phyloP scores from a whole-genome alignment of 352 stramenopile species.

The Phytophthora sp. region DNA sequence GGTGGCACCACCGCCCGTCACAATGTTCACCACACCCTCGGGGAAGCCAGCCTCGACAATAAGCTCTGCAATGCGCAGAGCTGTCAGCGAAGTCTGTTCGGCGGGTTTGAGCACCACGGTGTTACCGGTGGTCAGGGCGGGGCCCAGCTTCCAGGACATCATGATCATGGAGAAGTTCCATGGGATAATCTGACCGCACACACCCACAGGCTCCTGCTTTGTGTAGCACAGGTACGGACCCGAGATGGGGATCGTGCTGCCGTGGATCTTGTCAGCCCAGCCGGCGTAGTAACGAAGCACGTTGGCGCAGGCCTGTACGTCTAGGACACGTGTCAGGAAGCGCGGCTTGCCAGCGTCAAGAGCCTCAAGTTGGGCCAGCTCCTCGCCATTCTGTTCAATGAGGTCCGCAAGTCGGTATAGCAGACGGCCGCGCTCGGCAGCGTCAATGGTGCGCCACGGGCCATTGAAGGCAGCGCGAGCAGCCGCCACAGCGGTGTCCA shows the following conservation, averaged over 20 bases:
- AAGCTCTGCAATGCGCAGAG: conserved; percentile 87
- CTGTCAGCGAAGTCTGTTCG: conserved; percentile 94
- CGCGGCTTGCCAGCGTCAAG: conserved; percentile 95
- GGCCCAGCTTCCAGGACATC: conserved; percentile 93
- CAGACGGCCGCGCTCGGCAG: conserved; percentile 43
- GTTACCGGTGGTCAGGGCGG: conserved; percentile 91
- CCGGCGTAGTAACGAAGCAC: conserved; percentile 94
- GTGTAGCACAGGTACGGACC: conserved; percentile 66
- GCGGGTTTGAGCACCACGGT: conserved; percentile 94
- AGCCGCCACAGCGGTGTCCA: conserved; percentile 69
- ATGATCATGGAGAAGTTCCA: conserved; percentile 98
- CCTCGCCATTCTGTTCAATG: conserved; percentile 56
- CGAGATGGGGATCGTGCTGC: conserved; percentile 71
- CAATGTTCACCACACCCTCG: conserved; percentile 80
- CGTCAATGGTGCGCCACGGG: conserved; percentile 64
- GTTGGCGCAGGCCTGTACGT: conserved; percentile 76
- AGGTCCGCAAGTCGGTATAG: conserved; percentile 56
- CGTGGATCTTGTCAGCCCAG: conserved; percentile 87
- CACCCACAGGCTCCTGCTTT: conserved; percentile 88
- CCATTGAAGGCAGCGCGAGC: conserved; percentile 71
- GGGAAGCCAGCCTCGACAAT: conserved; percentile 81
- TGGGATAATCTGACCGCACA: conserved; percentile 92
- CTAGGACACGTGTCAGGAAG: conserved; percentile 84
- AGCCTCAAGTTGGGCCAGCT: conserved; percentile 87
- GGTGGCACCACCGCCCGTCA: conserved; percentile 56